These are phyloP conservation scores for Fusarium tanahbumbuense DNA, from an alignment of 2,329 filamentous ascomycete genomes.

Conservation along the genomic window DNA sequence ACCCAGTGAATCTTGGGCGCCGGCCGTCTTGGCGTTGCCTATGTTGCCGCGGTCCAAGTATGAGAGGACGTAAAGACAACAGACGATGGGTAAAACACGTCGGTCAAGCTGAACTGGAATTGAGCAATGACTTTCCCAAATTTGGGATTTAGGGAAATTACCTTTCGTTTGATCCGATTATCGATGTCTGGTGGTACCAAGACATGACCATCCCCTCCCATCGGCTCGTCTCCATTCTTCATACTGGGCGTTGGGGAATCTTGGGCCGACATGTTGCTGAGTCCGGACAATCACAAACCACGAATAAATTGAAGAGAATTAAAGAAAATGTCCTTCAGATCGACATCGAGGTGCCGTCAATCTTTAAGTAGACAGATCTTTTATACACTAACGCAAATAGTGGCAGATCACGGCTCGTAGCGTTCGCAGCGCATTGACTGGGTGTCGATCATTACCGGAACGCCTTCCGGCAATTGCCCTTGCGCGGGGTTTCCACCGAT, in stretches of 20 bases:
- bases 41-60: slow-evolving; percentile 41
- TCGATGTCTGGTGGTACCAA: not conserved
- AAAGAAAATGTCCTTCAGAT: not conserved
- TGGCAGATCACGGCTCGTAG: not conserved
- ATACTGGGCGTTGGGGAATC: not conserved
- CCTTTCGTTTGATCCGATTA: not conserved
- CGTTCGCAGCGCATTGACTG: not conserved
- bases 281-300: rapidly evolving
- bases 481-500: not conserved
- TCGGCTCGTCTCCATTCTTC: not conserved
- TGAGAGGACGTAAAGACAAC: slow-evolving; percentile 37
- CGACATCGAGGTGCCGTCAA: not conserved
- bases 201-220: no score
- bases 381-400: not conserved
- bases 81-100: slow-evolving; percentile 31
- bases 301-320: not conserved
- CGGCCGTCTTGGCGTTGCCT: slow-evolving; percentile 38
- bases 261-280: not conserved
- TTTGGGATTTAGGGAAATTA: not conserved
- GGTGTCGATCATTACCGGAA: not conserved
- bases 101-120: slow-evolving; percentile 11
- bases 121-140: not conserved
- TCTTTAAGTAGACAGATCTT: not conserved
- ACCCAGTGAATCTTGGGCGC: slow-evolving; percentile 22
- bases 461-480: not conserved